phyloP scores from a whole-genome alignment of 164 flowering plant genomes.

The Cinnamomum chago region DNA sequence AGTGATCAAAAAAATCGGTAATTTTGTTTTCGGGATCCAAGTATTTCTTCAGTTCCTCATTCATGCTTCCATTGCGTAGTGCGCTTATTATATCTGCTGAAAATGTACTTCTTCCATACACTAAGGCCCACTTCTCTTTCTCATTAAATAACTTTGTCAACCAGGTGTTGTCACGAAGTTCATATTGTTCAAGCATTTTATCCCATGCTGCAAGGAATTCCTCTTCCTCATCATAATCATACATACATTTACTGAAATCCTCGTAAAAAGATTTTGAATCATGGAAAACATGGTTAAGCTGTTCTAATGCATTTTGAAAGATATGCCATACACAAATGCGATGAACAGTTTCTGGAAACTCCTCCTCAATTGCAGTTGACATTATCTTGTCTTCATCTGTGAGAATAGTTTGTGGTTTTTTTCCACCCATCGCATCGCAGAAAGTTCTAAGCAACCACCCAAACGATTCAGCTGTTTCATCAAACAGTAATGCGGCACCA shows the following conservation, averaged over 20 bases:
- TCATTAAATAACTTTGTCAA: constrained; percentile 1
- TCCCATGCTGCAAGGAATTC: background rate
- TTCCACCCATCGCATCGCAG: constrained; percentile 6
- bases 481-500: background rate
- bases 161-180: background rate
- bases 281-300: background rate
- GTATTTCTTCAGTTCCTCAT: constrained; percentile 2
- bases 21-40: background rate
- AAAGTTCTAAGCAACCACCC: constrained; percentile 13
- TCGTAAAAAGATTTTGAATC: background rate
- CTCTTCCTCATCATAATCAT: constrained; percentile 1
- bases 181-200: background rate
- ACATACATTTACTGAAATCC: constrained; percentile 1
- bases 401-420: constrained; percentile 8
- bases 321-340: constrained; percentile 11
- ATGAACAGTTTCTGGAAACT: constrained; percentile 8
- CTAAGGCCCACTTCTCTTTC: constrained; percentile 7
- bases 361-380: constrained; percentile 2
- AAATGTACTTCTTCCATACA: background rate
- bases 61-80: background rate
- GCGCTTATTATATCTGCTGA: constrained; percentile 1
- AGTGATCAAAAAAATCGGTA: background rate
- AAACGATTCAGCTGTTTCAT: constrained; percentile 4
- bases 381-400: constrained; percentile 6
- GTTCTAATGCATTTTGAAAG: constrained; percentile 9